phyloP scores from a whole-genome alignment of 208 protist genomes.

The Crithidia sp. region DNA sequence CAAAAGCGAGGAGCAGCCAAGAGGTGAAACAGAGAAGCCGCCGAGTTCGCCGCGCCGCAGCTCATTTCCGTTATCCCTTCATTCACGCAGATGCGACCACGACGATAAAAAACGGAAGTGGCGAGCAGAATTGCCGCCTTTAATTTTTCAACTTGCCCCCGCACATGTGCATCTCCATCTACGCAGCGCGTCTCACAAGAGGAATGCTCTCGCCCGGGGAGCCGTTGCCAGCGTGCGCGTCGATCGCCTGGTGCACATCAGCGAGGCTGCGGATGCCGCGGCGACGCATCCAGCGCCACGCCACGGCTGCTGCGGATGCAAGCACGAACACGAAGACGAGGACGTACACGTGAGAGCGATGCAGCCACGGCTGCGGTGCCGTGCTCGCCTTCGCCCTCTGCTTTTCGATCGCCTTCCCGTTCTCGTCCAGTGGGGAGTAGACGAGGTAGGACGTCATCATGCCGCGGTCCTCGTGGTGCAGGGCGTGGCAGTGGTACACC shows the following conservation, averaged over 20 bases:
- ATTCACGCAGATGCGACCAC: no score
- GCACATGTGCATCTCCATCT: not conserved
- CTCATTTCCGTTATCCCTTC: no score
- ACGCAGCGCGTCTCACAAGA: not conserved
- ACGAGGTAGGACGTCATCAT: constrained; percentile 90
- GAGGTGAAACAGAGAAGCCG: no score
- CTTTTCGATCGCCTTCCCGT: constrained; percentile 19
- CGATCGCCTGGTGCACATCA: constrained; percentile 16
- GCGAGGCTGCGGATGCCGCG: not conserved
- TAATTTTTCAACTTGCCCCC: not conserved
- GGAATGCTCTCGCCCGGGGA: constrained; percentile 23
- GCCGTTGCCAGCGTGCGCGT: constrained; percentile 10
- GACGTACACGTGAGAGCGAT: constrained; percentile 13
- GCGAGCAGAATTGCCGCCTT: not conserved
- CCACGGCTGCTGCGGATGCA: constrained; percentile 2
- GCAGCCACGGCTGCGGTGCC: not conserved
- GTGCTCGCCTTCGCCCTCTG: not conserved
- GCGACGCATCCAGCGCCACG: constrained; percentile 8
- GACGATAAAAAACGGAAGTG: no score
- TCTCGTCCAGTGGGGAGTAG: constrained; percentile 29
- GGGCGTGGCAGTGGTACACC: constrained; percentile 85
- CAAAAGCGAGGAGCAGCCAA: no score
- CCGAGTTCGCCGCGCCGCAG: no score
- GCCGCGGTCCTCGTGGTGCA: constrained; percentile 81
- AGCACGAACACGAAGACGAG: constrained; percentile 21